Evolutionary conservation across 495 filamentous ascomycete species (phyloP).

Genomic region (Xylaria nigripes): DNA sequence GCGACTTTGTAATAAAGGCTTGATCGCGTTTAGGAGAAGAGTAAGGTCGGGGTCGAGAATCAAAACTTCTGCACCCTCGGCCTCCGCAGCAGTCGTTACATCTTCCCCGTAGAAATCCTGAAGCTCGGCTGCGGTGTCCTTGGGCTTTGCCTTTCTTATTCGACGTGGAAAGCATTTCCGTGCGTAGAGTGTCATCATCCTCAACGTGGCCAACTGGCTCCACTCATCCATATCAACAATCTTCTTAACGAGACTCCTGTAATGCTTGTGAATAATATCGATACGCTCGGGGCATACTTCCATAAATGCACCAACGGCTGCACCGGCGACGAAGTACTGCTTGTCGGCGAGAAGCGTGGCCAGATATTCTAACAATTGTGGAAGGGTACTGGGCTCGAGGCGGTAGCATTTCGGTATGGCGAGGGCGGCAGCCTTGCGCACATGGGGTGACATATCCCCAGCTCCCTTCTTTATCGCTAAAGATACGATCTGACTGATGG

Average conservation of each 20-base stretch:
- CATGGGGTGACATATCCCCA: slow-evolving; percentile 88
- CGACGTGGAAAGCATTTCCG: slow-evolving; percentile 79
- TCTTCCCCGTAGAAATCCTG: slow-evolving; percentile 71
- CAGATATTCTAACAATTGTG: slow-evolving; percentile 75
- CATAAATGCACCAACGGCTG: slow-evolving; percentile 80
- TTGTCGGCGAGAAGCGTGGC: slow-evolving; percentile 71
- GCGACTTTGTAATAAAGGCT: slow-evolving; percentile 77
- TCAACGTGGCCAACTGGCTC: slow-evolving; percentile 77
- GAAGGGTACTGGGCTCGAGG: slow-evolving; percentile 78
- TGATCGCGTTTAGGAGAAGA: slow-evolving; percentile 69
- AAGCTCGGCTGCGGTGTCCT: slow-evolving; percentile 31
- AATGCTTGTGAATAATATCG: slow-evolving; percentile 84
- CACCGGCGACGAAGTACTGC: slow-evolving; percentile 91
- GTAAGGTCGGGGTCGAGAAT: slow-evolving; percentile 77
- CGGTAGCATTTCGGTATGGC: slow-evolving; percentile 97
- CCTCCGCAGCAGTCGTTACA: slow-evolving; percentile 36
- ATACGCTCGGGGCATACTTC: slow-evolving; percentile 81
- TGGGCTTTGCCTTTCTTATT: slow-evolving; percentile 43
- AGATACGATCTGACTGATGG: slow-evolving; percentile 98
- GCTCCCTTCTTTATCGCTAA: slow-evolving; percentile 87
- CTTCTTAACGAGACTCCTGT: slow-evolving; percentile 74
- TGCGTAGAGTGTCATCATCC: slow-evolving; percentile 73
- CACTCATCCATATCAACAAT: slow-evolving; percentile 99
- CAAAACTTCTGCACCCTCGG: slow-evolving; percentile 48
- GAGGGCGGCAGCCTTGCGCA: slow-evolving; percentile 84